Conservation (phyloP, 2,329 filamentous ascomycete species). For the Cordyceps cateniannulata region DNA sequence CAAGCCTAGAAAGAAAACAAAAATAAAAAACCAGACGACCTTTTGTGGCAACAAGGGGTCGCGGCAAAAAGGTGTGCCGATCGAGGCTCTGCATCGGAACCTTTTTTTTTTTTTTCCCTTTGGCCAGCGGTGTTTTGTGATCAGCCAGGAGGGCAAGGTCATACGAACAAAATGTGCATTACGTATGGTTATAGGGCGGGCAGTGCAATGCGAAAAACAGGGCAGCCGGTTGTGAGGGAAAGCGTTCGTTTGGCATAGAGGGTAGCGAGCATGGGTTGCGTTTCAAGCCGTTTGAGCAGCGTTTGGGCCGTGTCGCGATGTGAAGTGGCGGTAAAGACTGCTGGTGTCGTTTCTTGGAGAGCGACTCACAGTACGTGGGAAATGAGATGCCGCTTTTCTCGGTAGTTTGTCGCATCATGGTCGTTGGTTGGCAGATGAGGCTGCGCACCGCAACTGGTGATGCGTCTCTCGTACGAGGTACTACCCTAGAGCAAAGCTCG, state of each 20-base stretch:
- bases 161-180: background rate
- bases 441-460: too few species aligned
- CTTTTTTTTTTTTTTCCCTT: background rate
- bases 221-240: background rate
- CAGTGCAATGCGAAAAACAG: background rate
- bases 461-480: too few species aligned
- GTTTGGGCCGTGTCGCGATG: conserved; percentile 8
- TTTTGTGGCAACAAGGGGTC: background rate
- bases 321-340: background rate
- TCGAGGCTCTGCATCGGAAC: conserved; percentile 3
- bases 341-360: background rate
- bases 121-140: background rate
- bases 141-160: background rate
- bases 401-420: too few species aligned
- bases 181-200: background rate
- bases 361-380: too few species aligned
- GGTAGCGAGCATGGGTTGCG: background rate
- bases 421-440: too few species aligned
- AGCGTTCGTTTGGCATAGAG: conserved; percentile 9
- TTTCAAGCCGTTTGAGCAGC: conserved; percentile 10
- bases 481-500: too few species aligned
- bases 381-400: too few species aligned
- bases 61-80: background rate
- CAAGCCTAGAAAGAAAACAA: background rate
- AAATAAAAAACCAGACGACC: conserved; percentile 3